phyloP scores from a whole-genome alignment of 2,329 filamentous ascomycete species.

The Penicillium olsonii region DNA sequence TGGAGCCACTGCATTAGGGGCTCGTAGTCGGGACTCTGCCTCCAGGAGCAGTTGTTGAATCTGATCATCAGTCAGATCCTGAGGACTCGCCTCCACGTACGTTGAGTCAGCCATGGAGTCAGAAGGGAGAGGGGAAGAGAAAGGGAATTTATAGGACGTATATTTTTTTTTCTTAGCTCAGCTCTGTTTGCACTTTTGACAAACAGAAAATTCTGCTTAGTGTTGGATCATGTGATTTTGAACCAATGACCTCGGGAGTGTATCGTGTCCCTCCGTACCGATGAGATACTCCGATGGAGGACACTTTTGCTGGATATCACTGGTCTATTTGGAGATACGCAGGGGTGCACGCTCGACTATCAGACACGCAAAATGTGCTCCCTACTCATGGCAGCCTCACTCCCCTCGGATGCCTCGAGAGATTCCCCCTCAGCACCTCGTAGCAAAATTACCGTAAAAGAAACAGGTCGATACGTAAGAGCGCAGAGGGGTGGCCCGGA shows the following conservation, averaged over 20 bases:
- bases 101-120: constrained; percentile 19
- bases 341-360: too few species aligned
- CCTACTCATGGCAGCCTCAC: too few species aligned
- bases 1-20: constrained; percentile 24
- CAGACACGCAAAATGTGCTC: too few species aligned
- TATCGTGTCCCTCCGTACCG: neutral
- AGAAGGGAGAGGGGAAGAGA: neutral
- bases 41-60: constrained; percentile 64
- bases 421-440: too few species aligned
- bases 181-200: constrained; percentile 21
- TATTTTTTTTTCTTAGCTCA: constrained; percentile 24
- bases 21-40: constrained; percentile 60
- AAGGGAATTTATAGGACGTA: constrained; percentile 13
- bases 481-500: constrained; percentile 16
- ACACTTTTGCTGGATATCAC: too few species aligned
- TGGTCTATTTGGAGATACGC: too few species aligned
- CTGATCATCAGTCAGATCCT: constrained; percentile 62
- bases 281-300: too few species aligned
- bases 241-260: too few species aligned
- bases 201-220: constrained; percentile 18
- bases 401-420: too few species aligned
- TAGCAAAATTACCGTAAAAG: neutral
- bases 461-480: constrained; percentile 1
- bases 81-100: constrained; percentile 23
- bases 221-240: neutral